Evolutionary conservation across 2,329 filamentous ascomycete genomes (phyloP), one percentile per base, ranked within the genome.

Genomic region (Cyphellophora europaea): DNA sequence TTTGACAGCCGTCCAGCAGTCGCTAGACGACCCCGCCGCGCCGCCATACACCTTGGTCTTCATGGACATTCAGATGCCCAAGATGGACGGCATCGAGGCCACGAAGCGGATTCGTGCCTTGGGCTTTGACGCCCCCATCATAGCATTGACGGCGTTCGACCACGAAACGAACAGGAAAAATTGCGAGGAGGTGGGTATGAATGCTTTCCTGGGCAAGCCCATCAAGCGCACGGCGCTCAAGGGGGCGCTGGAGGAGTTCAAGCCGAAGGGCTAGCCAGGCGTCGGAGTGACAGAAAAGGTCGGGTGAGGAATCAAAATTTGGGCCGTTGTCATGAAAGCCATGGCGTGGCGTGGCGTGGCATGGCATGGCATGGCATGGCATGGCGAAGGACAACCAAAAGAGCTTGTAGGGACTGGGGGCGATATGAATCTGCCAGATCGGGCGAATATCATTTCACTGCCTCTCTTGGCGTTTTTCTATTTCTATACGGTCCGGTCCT

Each of bases 121-220:
- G 63, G 87, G 88, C 1, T 94, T 89, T 58, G 77, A 73, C 8
- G 81, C 82, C 1, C 87, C 87, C 0, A 94, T 95, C 42, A 85
- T 95, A 6, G 88, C 87, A 0, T 62, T 94, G 32, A 93, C 86
- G 8, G 88, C 87, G 2, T 93, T 93, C 51, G 79, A 83, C 0
- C 87, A 93, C 52, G 86, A 93, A 56, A 85, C 78, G 58, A 93
- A 93, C 50, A 75, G 87, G 27, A 81, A 78, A 56, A 82, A 87
- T 52, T 83, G 82, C 56, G 79, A 89, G 54, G 83, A 88, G 41
- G 86, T 79, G 2, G 87, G 88, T 36, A 93, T 93, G 87, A 75
- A 93, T 52, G 85, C 86, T 62, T 93, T 93, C 56, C 66, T 94
- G 14, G 69, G 67, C 23, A 79, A 79, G 54, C 74, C 74, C 0